Base-by-base conservation (phyloP, 257 asterid species). In the Knoxia roxburghii region DNA sequence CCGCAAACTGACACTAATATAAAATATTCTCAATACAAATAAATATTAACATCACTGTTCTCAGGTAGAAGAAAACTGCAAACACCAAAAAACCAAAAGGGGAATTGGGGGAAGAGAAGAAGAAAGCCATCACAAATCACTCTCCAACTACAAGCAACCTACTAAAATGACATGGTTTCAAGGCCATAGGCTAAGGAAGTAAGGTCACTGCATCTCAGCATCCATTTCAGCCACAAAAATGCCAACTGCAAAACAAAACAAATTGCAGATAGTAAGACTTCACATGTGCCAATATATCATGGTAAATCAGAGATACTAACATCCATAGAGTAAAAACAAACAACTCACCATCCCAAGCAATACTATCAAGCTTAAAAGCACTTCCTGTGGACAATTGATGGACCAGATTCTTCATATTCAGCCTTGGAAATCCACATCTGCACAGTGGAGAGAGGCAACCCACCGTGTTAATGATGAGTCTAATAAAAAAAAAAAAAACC, bases 351-450 rank as follows among this genome's bases (percentile, higher is more conserved):
- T 58, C 61, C 69, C 64, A 40, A 71, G 61, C 41, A 51, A 64
- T 37, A 61, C 27, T 40, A 72, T 50, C 80, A 73, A 37, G 45
- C 80, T 77, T 71, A 80, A 74, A 80, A 80, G 80, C 85, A 80
- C 68, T 80, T 80, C 65, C 85, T 80, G 85, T 80, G 85, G 57
- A 80, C 85, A 50, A 80, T 80, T 39, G 85, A 77, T 53, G 85
- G 85, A 51, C 85, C 85, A 55, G 85, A 77, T 77, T 80, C 85
- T 4, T 80, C 85, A 10, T 80, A 77, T 58, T 80, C 85, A 4
- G 76, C 77, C 82, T 77, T 80, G 5, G 85, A 80, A 56, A 80
- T 80, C 85, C 85, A 80, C 85, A 80, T 80, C 85, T 80, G 82
- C 20, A 23, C 35, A 68, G 30, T 41, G 24, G 14, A 50, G 29